Evolutionary conservation across 495 filamentous ascomycete species (phyloP), one percentile per base, ranked within the genome.

Genomic region (Xylaria castorea): DNA sequence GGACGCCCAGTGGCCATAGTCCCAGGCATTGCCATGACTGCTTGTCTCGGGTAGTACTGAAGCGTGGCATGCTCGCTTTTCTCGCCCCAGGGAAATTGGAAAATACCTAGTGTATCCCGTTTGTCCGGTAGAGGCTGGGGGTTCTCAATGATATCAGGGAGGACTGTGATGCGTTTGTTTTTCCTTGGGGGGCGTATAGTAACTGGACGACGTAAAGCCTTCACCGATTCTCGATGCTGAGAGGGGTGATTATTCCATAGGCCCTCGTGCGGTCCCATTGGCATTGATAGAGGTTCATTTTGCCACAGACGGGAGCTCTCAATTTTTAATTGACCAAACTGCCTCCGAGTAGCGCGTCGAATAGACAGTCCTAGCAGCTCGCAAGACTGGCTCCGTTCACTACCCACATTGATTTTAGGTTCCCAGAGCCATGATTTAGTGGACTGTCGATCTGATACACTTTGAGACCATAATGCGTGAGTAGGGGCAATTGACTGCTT

Each of bases 51-150:
- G 20, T 73, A 79, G 57, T 78, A 74, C 48, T 81, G 81, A n/a
- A 85, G 72, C 20, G 76, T 79, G 2, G 84, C 83, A 44, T 83
- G 81, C 71, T 89, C 87, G 34, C 87, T 88, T 74, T 77, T 84
- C 71, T 88, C 87, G 27, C 87, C 87, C 86, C 86, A 89, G 0
- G 87, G 85, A 71, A 88, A 88, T 73, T 89, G 86, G 76, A 88
- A 89, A 65, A 89, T 85, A 5, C 87, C 87, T 11, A 89, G 78
- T 6, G 83, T 87, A 40, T 83, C 87, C 16, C 82, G 78, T 71
- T 85, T 85, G 61, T 86, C 77, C 18, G 86, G 86, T 14, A 89
- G 76, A 58, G 87, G 86, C 68, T 85, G 75, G 8, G 87, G 87
- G 74, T 82, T 87, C 70, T 89, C 87, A 36, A 88, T 72, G 71